Evolutionary conservation across 1,284 basidiomycete genomes (phyloP).

Genomic region (Heimioporus retisporus): DNA sequence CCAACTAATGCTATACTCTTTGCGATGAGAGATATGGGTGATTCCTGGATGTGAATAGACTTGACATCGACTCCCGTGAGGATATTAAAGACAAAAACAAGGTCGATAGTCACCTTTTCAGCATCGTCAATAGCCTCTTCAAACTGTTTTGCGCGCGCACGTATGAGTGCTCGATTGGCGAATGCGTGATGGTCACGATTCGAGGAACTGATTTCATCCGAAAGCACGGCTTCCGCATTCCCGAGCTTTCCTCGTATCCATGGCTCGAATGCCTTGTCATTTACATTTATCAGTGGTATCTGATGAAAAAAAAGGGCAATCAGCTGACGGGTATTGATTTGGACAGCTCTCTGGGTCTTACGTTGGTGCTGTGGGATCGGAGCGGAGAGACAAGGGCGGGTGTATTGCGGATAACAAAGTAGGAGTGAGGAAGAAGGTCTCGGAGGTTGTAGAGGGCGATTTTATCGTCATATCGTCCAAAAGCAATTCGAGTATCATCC

Average conservation of each 20-base stretch:
- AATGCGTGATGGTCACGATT: constrained; percentile 6
- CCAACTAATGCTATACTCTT: constrained; percentile 14
- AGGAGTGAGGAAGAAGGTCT: constrained; percentile 12
- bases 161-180: constrained; percentile 14
- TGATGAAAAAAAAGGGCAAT: neutral
- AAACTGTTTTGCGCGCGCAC: constrained; percentile 1
- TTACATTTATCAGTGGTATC: constrained; percentile 11
- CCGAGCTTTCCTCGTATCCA: constrained; percentile 13
- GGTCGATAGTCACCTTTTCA: constrained; percentile 9
- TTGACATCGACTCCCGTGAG: neutral
- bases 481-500: constrained; percentile 8
- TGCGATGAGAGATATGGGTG: constrained; percentile 12
- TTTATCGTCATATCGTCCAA: constrained; percentile 15
- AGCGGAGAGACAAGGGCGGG: neutral
- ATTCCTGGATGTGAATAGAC: constrained; percentile 12
- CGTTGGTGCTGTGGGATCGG: neutral
- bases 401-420: constrained; percentile 7
- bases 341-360: neutral
- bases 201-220: constrained; percentile 2
- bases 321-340: neutral
- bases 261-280: constrained; percentile 1
- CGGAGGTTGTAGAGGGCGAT: constrained; percentile 5
- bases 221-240: constrained; percentile 12
- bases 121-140: constrained; percentile 14
- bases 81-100: too few species aligned